Conservation (phyloP, 495 filamentous ascomycete species). For the Podospora comata region DNA sequence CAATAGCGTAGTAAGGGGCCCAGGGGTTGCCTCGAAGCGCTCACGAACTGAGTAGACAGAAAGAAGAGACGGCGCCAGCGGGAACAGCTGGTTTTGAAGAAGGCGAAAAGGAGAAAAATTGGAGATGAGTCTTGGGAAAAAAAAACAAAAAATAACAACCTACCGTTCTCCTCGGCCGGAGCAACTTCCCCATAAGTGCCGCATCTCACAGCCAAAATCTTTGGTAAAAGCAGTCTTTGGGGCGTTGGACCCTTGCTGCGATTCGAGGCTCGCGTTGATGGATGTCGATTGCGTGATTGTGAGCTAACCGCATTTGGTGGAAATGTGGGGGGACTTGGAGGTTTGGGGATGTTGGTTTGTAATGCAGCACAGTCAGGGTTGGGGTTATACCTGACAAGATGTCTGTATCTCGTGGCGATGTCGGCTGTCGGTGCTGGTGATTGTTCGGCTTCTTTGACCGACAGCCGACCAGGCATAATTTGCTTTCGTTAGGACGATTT, state of each 20-base stretch:
- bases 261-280: conserved; percentile 22
- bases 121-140: not conserved
- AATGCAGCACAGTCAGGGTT: not conserved
- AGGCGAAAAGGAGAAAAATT: conserved; percentile 2
- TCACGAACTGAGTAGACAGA: conserved; percentile 23
- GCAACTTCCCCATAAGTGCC: conserved; percentile 16
- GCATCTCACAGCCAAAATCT: conserved; percentile 14
- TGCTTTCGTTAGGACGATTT: not conserved
- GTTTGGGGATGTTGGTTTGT: not conserved
- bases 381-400: not conserved
- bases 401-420: not conserved
- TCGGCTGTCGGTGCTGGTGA: conserved; percentile 2
- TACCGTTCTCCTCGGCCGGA: conserved; percentile 14
- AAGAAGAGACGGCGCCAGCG: conserved; percentile 28
- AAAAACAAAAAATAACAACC: conserved; percentile 9
- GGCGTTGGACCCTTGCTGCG: conserved; percentile 16
- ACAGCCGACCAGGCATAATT: not conserved
- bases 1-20: conserved; percentile 21
- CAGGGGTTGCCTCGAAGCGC: conserved; percentile 27
- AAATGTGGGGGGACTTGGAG: conserved; percentile 10
- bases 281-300: conserved; percentile 31
- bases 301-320: conserved; percentile 21
- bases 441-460: conserved; percentile 3
- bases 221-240: conserved; percentile 6
- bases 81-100: conserved; percentile 9